phyloP scores from a whole-genome alignment of 139 green algal genomes.

The Tetraselmis striata region DNA sequence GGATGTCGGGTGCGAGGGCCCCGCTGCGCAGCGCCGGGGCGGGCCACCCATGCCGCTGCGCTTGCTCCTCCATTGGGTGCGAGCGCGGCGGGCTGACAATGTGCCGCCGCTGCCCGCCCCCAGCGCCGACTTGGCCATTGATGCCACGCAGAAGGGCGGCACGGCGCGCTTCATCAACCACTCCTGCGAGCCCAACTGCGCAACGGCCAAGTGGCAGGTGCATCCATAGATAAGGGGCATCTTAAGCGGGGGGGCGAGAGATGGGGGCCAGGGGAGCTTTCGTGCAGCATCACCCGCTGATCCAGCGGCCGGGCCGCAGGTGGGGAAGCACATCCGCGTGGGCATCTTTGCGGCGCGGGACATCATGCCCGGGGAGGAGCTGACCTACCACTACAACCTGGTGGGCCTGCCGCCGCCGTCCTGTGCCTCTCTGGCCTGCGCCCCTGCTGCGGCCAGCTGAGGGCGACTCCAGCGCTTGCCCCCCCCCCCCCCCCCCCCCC shows the following conservation, averaged over 20 bases:
- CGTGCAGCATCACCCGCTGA: neutral
- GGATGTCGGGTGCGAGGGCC: constrained; percentile 24
- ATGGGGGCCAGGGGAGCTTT: constrained; percentile 2
- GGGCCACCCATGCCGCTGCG: too few species aligned
- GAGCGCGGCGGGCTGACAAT: too few species aligned
- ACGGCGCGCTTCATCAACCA: constrained; percentile 62
- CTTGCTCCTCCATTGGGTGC: too few species aligned
- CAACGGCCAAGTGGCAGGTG: constrained; percentile 26
- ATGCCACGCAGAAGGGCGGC: constrained; percentile 42
- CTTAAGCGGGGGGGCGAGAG: neutral
- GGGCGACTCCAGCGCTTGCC: too few species aligned
- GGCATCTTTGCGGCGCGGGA: constrained; percentile 25
- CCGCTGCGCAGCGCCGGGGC: too few species aligned
- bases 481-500: too few species aligned
- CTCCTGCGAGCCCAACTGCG: constrained; percentile 47
- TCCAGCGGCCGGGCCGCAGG: constrained; percentile 13
- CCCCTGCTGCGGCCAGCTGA: too few species aligned
- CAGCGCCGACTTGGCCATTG: constrained; percentile 36
- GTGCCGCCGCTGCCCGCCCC: neutral
- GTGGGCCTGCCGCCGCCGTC: too few species aligned
- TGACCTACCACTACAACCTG: constrained; percentile 41
- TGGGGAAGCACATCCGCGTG: constrained; percentile 23
- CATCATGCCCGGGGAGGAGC: constrained; percentile 29
- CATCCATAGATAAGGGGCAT: neutral
- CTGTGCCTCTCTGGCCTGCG: too few species aligned